A percentile compares a stretch with the other conserved stretches of the same genome.
Conservation (phyloP, 495 filamentous ascomycete genomes). For the Penicillium ochrochloron region DNA sequence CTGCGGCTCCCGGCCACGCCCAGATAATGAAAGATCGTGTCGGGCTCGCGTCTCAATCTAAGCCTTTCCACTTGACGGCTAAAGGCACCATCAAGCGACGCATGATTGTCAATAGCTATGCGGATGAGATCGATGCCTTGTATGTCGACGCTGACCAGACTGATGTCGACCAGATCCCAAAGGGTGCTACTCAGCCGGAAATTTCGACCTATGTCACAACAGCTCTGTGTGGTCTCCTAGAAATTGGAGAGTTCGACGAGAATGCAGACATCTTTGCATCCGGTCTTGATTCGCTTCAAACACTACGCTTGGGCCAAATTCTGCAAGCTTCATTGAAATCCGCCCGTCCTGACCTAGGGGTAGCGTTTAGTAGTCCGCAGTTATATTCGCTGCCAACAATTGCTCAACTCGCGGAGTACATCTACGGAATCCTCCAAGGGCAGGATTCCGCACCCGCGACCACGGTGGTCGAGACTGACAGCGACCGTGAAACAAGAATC, state of each 20-base stretch:
- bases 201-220: constrained; percentile 7
- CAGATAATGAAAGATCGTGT: constrained; percentile 17
- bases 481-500: constrained; percentile 14
- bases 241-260: not conserved
- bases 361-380: constrained; percentile 14
- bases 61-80: constrained; percentile 53
- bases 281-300: constrained; percentile 26
- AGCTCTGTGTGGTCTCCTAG: constrained; percentile 11
- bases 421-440: constrained; percentile 18
- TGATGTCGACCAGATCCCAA: constrained; percentile 13
- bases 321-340: constrained; percentile 18
- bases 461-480: constrained; percentile 9
- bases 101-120: constrained; percentile 49
- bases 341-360: constrained; percentile 4
- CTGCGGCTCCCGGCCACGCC: constrained; percentile 12
- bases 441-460: not conserved
- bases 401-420: constrained; percentile 15
- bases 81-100: constrained; percentile 59
- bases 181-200: constrained; percentile 7
- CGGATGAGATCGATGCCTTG: constrained; percentile 52
- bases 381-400: constrained; percentile 26
- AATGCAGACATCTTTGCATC: constrained; percentile 21
- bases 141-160: constrained; percentile 32
- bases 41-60: constrained; percentile 43
- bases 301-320: constrained; percentile 15